Conservation (phyloP, 371 early-diverging fungal genomes). For the Lichtheimia ornata region DNA sequence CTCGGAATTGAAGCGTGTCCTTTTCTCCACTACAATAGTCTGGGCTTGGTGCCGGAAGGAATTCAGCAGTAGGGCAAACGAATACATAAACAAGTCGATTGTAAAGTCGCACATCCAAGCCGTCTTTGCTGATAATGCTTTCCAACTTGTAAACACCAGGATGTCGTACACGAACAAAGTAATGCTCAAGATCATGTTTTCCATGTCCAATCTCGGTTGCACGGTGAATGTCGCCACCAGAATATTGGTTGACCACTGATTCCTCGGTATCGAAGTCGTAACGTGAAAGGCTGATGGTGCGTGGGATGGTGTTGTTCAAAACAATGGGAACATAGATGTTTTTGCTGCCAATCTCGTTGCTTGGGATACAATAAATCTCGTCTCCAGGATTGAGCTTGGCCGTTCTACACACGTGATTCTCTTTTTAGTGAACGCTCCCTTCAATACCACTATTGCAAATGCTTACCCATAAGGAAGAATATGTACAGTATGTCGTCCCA, state of each 20-base stretch:
- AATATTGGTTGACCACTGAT: constrained; percentile 15
- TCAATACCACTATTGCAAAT: not conserved
- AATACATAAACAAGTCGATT: constrained; percentile 35
- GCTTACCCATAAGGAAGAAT: constrained; percentile 52
- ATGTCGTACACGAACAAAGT: constrained; percentile 33
- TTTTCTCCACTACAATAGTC: constrained; percentile 45
- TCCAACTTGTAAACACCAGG: constrained; percentile 47
- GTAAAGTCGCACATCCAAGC: constrained; percentile 38
- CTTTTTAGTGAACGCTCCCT: not conserved
- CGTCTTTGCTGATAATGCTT: constrained; percentile 37
- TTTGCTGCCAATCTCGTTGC: constrained; percentile 27
- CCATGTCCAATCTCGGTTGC: constrained; percentile 43
- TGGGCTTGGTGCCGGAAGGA: constrained; percentile 14
- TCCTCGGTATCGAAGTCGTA: constrained; percentile 41
- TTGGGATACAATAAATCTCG: constrained; percentile 43
- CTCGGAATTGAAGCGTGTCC: constrained; percentile 29
- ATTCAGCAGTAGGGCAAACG: constrained; percentile 41
- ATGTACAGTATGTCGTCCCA: constrained; percentile 52
- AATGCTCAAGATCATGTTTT: constrained; percentile 39
- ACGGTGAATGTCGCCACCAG: constrained; percentile 36
- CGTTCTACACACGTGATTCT: constrained; percentile 26
- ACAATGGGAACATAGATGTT: constrained; percentile 49
- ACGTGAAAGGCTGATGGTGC: constrained; percentile 34
- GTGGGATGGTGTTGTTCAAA: constrained; percentile 51
- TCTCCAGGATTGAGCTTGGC: constrained; percentile 49